A percentile compares a stretch with the other conserved stretches of the same genome.
phyloP scores from a whole-genome alignment of 2,329 filamentous ascomycete species.

The Cucurbitaria berberidis region DNA sequence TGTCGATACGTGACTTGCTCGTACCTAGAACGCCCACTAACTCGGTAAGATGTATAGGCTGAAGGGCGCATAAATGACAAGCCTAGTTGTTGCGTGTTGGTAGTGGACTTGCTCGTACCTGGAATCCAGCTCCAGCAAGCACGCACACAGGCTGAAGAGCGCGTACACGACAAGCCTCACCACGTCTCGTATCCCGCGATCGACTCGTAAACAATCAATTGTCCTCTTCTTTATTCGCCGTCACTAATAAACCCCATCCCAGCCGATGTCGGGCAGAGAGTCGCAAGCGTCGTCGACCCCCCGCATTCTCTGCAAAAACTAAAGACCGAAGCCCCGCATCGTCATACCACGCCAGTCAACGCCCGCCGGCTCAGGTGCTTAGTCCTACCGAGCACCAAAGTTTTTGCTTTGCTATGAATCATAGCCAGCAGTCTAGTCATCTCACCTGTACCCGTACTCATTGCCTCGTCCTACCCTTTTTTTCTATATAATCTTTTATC shows the following conservation, averaged over 20 bases:
- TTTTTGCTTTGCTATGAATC: constrained; percentile 23
- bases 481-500: neutral
- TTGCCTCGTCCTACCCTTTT: neutral
- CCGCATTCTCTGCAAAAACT: constrained; percentile 8
- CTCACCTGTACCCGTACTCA: neutral
- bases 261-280: constrained; percentile 16
- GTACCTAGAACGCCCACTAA: neutral
- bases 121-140: neutral
- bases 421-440: constrained; percentile 2
- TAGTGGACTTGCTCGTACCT: neutral
- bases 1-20: neutral
- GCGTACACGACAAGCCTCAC: neutral
- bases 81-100: neutral
- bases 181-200: neutral
- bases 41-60: neutral
- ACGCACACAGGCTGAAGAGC: neutral
- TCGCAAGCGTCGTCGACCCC: constrained; percentile 8
- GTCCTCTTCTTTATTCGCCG: neutral
- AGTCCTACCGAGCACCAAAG: constrained; percentile 18
- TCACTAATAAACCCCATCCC: constrained; percentile 15
- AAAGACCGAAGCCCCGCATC: constrained; percentile 14
- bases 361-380: constrained; percentile 6
- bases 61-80: constrained; percentile 1
- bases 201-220: constrained; percentile 5
- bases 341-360: constrained; percentile 15